Conservation (phyloP, 2,329 filamentous ascomycete genomes). For the Epichloe sp. region DNA sequence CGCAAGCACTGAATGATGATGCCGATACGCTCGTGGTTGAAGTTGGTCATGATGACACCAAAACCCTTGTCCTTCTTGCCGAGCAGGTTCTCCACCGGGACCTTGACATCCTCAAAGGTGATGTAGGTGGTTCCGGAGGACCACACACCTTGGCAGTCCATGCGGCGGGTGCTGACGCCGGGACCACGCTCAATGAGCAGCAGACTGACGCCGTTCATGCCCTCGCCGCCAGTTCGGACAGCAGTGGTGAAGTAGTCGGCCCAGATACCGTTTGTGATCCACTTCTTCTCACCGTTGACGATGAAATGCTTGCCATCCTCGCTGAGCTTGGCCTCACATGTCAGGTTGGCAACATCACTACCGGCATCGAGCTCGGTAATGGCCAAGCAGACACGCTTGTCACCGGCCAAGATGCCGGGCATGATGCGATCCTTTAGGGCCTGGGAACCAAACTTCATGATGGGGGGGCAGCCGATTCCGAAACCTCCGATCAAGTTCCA, state of each 20-base stretch:
- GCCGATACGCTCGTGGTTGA: slow-evolving; percentile 97
- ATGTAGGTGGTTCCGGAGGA: slow-evolving; percentile 91
- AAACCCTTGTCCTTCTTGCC: slow-evolving; percentile 98
- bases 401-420: slow-evolving; percentile 74
- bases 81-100: slow-evolving; percentile 95
- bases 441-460: slow-evolving; percentile 86
- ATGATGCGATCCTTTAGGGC: slow-evolving; percentile 74
- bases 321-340: slow-evolving; percentile 86
- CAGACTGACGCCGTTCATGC: slow-evolving; percentile 87
- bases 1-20: slow-evolving; percentile 96
- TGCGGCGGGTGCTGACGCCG: slow-evolving; percentile 82
- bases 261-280: slow-evolving; percentile 98
- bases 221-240: slow-evolving; percentile 74
- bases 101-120: slow-evolving; percentile 98
- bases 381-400: slow-evolving; percentile 94
- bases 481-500: slow-evolving; percentile 98
- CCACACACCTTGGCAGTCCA: slow-evolving; percentile 99
- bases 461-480: slow-evolving; percentile 82
- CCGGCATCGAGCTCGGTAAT: slow-evolving; percentile 96
- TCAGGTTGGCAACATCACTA: slow-evolving; percentile 87
- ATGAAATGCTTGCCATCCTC: slow-evolving; percentile 98
- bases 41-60: slow-evolving; percentile 99
- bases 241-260: slow-evolving; percentile 95
- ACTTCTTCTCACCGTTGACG: slow-evolving; percentile 99
- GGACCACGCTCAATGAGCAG: slow-evolving; percentile 84